These are phyloP conservation scores for Pseudogymnoascus sp. DNA, from an alignment of 2,329 filamentous ascomycete species.

Conservation along the genomic window DNA sequence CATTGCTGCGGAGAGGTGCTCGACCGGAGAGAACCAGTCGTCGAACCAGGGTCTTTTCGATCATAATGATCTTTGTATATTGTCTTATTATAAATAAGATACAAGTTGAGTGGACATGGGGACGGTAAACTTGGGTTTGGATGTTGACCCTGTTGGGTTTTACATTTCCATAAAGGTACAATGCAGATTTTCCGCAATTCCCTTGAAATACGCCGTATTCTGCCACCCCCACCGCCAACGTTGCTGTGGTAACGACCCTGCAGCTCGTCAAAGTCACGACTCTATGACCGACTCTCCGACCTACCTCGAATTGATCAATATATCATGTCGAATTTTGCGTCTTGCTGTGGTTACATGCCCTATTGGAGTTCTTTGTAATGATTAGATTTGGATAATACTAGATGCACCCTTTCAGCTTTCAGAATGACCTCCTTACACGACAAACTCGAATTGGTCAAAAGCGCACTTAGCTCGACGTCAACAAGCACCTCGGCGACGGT, in stretches of 20 bases:
- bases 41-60: neutral
- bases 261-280: conserved; percentile 5
- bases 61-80: neutral
- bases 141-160: neutral
- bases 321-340: conserved; percentile 2
- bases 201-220: neutral
- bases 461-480: conserved; percentile 37
- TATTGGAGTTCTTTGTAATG: conserved; percentile 26
- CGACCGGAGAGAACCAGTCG: neutral
- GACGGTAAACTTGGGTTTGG: neutral
- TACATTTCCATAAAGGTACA: neutral
- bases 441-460: conserved; percentile 40
- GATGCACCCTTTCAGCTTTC: conserved; percentile 18
- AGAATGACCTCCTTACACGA: conserved; percentile 34
- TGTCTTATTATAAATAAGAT: neutral
- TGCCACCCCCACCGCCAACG: conserved; percentile 4
- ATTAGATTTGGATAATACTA: conserved; percentile 25
- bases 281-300: conserved; percentile 1
- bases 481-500: conserved; percentile 42
- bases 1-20: neutral
- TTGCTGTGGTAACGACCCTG: conserved; percentile 7
- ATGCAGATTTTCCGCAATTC: neutral
- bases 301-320: conserved; percentile 3
- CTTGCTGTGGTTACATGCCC: conserved; percentile 8
- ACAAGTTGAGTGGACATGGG: neutral